Conservation (phyloP, 495 filamentous ascomycete genomes). For the Hypomontagnella monticulosa region DNA sequence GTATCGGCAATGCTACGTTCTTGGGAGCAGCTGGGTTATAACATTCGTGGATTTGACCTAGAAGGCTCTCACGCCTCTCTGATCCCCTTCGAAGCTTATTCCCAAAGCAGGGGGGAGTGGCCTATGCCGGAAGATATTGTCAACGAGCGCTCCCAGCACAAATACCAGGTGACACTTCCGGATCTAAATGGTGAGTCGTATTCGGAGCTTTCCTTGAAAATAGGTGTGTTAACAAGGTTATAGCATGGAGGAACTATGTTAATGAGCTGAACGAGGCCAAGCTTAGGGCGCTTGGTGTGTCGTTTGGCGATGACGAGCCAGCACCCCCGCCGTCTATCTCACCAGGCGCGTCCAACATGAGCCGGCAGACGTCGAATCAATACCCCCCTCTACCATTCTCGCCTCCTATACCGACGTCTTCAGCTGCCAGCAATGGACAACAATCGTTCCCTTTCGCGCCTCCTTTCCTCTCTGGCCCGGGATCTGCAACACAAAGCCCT, state of each 20-base stretch:
- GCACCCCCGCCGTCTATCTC: slow-evolving; percentile 62
- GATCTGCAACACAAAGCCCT: slow-evolving; percentile 66
- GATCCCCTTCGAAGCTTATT: slow-evolving; percentile 48
- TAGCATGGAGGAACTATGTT: slow-evolving; percentile 87
- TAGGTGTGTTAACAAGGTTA: slow-evolving; percentile 39
- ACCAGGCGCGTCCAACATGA: slow-evolving; percentile 59
- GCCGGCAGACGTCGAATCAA: slow-evolving; percentile 69
- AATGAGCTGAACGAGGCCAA: slow-evolving; percentile 85
- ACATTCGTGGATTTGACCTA: slow-evolving; percentile 76
- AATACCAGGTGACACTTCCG: slow-evolving; percentile 76
- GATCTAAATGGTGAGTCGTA: slow-evolving; percentile 64
- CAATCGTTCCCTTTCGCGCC: slow-evolving; percentile 69
- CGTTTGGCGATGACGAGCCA: slow-evolving; percentile 75
- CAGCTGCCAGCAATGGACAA: slow-evolving; percentile 67
- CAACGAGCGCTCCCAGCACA: slow-evolving; percentile 60
- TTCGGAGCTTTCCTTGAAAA: neutral
- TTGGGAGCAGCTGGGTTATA: slow-evolving; percentile 81
- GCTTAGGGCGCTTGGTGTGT: slow-evolving; percentile 87
- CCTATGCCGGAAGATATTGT: slow-evolving; percentile 71
- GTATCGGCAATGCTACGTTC: slow-evolving; percentile 70
- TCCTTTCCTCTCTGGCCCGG: slow-evolving; percentile 61
- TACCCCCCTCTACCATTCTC: slow-evolving; percentile 75
- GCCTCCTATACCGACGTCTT: slow-evolving; percentile 73
- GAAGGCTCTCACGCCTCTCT: slow-evolving; percentile 51
- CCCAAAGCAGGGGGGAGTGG: slow-evolving; percentile 76